Evolutionary conservation across 805 yeast species (phyloP), one percentile per base, ranked within the genome.

Genomic region (Kazachstania viticola): DNA sequence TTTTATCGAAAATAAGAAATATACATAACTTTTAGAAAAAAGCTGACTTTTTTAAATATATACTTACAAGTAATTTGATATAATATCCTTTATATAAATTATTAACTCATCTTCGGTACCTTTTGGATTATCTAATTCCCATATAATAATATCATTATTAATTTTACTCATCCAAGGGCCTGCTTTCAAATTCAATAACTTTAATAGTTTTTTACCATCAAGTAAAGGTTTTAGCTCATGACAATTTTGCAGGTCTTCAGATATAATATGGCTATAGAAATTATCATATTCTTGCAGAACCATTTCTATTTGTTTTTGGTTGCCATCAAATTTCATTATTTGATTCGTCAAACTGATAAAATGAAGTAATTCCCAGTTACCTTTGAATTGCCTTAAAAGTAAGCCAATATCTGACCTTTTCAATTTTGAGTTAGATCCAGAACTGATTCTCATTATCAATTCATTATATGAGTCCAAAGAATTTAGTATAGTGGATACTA

Each of bases 111-210:
- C 73, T 30, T 58, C 61, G 0, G 65, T 51, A 7, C 65, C 65
- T 0, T 45, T 49, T 1, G 94, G 94, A 45, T 84, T 55, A 40
- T 78, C 85, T 33, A 87, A 60, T 57, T 87, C 95, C 85, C 87
- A 81, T 14, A 64, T 54, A 21, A 83, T 52, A 5, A 81, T 64
- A 28, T 65, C 54, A 5, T 72, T 71, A 36, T 73, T 67, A 7
- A 75, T 56, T 7, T 55, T 56, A 7, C 71, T 64, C 68, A 88
- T 64, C 95, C 96, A 85, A 5, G 87, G 85, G 0, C 98, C 98
- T 0, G 88, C 82, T 47, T 78, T 79, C 34, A 62, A 60, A 15
- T 64, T 57, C 18, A 80, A 54, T 14, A 62, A 54, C 27, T 61
- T 56, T 31, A 69, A 59, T 28, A 88, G 54, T 28, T 71, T 69